These are phyloP conservation scores for Cadophora sp. DNA, from an alignment of 2,329 filamentous ascomycete genomes.

Conservation along the genomic window DNA sequence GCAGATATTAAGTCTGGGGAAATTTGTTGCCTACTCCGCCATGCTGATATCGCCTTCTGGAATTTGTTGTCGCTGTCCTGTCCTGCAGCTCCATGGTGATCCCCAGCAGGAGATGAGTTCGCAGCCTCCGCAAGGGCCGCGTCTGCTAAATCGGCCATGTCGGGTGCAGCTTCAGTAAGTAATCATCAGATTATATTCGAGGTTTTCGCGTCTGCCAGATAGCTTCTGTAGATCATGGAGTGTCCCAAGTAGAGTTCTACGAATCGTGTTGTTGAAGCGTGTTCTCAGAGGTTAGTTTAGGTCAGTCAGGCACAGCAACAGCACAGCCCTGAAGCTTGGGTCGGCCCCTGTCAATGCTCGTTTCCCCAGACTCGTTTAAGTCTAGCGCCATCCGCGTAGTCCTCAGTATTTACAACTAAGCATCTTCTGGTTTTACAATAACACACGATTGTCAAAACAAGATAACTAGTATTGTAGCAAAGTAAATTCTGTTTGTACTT, in stretches of 20 bases:
- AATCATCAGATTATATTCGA: slow-evolving; percentile 29
- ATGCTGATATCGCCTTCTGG: slow-evolving; percentile 92
- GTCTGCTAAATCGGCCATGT: slow-evolving; percentile 43
- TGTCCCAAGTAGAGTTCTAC: background rate
- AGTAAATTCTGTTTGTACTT: background rate
- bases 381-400: background rate
- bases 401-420: background rate
- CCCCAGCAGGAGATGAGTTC: slow-evolving; percentile 21
- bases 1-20: slow-evolving; percentile 21
- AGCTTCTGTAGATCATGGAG: slow-evolving; percentile 12
- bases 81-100: slow-evolving; percentile 30
- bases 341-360: slow-evolving; percentile 9
- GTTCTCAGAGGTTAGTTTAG: slow-evolving; percentile 2
- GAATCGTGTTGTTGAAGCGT: slow-evolving; percentile 5
- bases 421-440: background rate
- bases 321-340: slow-evolving; percentile 11
- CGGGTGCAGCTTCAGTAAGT: slow-evolving; percentile 23
- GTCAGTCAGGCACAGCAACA: slow-evolving; percentile 17
- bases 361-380: slow-evolving; percentile 16
- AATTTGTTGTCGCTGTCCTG: slow-evolving; percentile 84
- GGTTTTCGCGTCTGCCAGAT: background rate
- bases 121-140: slow-evolving; percentile 37
- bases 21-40: slow-evolving; percentile 73
- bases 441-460: background rate
- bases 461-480: background rate